A percentile compares a stretch with the other conserved stretches of the same genome.
Conservation (phyloP, 495 filamentous ascomycete genomes). For the Pyrenopolyporus hunteri region DNA sequence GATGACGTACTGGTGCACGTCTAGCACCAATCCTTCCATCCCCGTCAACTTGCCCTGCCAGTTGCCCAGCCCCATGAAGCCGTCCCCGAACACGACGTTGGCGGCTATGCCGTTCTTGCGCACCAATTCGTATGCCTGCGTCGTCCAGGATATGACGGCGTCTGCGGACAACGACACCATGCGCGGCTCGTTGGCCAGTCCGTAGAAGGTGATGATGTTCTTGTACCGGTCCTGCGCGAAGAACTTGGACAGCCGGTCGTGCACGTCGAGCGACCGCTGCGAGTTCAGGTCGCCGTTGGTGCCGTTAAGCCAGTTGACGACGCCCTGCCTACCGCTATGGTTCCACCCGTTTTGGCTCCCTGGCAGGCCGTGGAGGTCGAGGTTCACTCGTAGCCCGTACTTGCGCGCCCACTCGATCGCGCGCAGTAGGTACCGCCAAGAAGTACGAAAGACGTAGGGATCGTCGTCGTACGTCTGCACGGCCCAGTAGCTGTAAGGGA, state of each 20-base stretch:
- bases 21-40: constrained; percentile 69
- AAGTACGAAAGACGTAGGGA: constrained; percentile 83
- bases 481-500: constrained; percentile 96
- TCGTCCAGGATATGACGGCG: constrained; percentile 73
- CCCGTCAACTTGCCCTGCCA: constrained; percentile 74
- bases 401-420: constrained; percentile 93
- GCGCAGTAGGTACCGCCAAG: constrained; percentile 93
- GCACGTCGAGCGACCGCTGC: constrained; percentile 79
- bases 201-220: constrained; percentile 83
- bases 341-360: constrained; percentile 93
- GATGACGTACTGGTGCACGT: constrained; percentile 93
- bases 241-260: constrained; percentile 79
- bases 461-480: constrained; percentile 84
- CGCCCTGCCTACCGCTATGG: constrained; percentile 76
- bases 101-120: constrained; percentile 72
- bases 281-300: constrained; percentile 68
- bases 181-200: constrained; percentile 84
- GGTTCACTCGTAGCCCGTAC: constrained; percentile 90
- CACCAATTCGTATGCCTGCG: constrained; percentile 65
- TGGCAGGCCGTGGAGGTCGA: constrained; percentile 86
- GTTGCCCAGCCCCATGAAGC: constrained; percentile 78
- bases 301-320: constrained; percentile 81
- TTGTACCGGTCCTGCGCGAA: constrained; percentile 85
- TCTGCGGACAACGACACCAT: constrained; percentile 68
- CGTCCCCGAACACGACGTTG: constrained; percentile 75